A percentile compares a stretch with the other conserved stretches of the same genome.
Evolutionary conservation across 352 stramenopile genomes (phyloP).

Genomic region (Phytophthora meadii): DNA sequence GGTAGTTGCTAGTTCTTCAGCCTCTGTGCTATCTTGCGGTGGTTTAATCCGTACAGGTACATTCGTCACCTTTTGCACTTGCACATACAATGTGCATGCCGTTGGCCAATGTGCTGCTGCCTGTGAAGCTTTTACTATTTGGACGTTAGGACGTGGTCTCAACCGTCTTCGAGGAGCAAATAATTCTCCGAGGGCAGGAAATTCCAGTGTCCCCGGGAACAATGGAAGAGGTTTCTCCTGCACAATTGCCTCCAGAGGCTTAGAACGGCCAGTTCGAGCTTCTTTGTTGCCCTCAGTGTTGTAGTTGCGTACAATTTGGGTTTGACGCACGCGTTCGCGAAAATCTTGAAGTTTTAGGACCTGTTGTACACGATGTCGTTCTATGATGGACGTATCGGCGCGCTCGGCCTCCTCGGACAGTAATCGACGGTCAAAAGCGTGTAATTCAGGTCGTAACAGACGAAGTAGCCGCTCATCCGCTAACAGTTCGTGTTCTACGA

Average conservation of each 20-base stretch:
- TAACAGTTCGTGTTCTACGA: conserved; percentile 66
- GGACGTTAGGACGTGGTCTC: conserved; percentile 48
- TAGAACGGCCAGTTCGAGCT: conserved; percentile 30
- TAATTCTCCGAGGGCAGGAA: conserved; percentile 59
- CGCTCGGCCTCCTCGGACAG: conserved; percentile 50
- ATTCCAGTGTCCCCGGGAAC: conserved; percentile 70
- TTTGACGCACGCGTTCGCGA: conserved; percentile 54
- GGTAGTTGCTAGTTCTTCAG: conserved; percentile 11
- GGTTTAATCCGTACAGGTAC: conserved; percentile 64
- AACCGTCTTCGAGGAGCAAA: conserved; percentile 65
- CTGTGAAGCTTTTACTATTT: conserved; percentile 11
- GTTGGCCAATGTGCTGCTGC: conserved; percentile 56
- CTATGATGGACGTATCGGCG: conserved; percentile 48
- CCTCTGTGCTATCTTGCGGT: conserved; percentile 15
- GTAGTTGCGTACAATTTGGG: conserved; percentile 33
- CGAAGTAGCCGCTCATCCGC: conserved; percentile 63
- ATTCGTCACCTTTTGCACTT: conserved; percentile 83
- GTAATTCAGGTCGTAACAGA: conserved; percentile 69
- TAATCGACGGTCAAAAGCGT: conserved; percentile 60
- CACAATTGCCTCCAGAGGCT: conserved; percentile 69
- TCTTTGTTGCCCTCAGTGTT: conserved; percentile 28
- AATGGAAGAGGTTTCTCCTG: conserved; percentile 87
- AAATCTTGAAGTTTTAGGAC: conserved; percentile 73
- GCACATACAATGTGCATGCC: conserved; percentile 81
- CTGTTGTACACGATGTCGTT: conserved; percentile 52